phyloP scores from a whole-genome alignment of 352 stramenopile species.

The Phytophthora uliginosa region DNA sequence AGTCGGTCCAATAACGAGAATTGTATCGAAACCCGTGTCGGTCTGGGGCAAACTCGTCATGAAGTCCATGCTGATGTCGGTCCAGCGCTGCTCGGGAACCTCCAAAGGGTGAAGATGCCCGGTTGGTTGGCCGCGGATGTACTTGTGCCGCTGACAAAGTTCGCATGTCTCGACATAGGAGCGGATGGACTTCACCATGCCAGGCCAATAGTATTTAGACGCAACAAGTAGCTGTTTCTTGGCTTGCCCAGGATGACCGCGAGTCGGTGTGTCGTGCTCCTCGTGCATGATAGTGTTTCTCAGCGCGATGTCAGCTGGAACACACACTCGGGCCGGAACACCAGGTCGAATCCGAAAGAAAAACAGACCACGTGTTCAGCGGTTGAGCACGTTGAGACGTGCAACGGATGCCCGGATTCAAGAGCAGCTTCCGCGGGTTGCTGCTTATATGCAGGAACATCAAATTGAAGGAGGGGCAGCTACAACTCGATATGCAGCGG shows the following conservation, averaged over 20 bases:
- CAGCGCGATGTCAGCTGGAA: neutral
- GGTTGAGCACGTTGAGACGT: too few relatives aligned
- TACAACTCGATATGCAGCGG: too few relatives aligned
- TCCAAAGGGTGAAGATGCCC: slow-evolving; percentile 18
- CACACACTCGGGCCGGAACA: slow-evolving; percentile 3
- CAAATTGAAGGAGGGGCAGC: too few relatives aligned
- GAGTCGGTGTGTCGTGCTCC: slow-evolving; percentile 8
- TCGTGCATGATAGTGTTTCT: slow-evolving; percentile 7
- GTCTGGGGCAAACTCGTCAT: slow-evolving; percentile 2
- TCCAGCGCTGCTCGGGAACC: slow-evolving; percentile 4
- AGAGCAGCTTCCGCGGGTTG: too few relatives aligned
- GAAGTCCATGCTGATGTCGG: slow-evolving; percentile 25
- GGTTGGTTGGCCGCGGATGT: neutral
- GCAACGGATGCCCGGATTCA: too few relatives aligned
- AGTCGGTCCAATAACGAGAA: slow-evolving; percentile 17
- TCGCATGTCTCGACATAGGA: slow-evolving; percentile 15
- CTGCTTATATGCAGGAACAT: too few relatives aligned
- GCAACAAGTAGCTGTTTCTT: slow-evolving; percentile 10
- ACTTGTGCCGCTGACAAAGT: slow-evolving; percentile 16
- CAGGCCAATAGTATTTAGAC: slow-evolving; percentile 19
- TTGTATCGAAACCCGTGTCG: neutral
- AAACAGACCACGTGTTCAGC: too few relatives aligned
- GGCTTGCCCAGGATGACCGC: neutral
- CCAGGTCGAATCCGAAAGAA: slow-evolving; percentile 11
- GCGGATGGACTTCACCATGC: slow-evolving; percentile 1